A percentile compares a stretch with the other conserved stretches of the same genome.
Conservation (phyloP, 2,329 filamentous ascomycete genomes). For the Aspergillus ochraceus region DNA sequence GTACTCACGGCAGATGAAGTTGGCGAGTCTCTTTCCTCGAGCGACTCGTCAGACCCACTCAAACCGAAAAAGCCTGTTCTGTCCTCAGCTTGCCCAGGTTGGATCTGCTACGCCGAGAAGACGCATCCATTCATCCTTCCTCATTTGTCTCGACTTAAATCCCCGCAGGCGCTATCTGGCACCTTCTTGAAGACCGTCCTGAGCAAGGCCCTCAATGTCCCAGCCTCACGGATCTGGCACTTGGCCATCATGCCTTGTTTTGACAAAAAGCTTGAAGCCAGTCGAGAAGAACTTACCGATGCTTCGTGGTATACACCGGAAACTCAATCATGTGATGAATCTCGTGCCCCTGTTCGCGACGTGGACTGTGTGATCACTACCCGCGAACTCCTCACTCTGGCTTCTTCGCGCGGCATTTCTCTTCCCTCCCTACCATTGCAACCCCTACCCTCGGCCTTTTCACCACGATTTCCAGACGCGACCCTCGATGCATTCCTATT, state of each 20-base stretch:
- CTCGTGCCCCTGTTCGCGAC: constrained; percentile 63
- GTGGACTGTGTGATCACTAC: constrained; percentile 98
- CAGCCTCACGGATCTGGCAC: constrained; percentile 86
- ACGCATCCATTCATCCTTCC: constrained; percentile 92
- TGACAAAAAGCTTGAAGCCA: constrained; percentile 97
- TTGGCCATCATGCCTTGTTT: constrained; percentile 97
- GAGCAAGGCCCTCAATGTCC: constrained; percentile 68
- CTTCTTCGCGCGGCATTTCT: constrained; percentile 73
- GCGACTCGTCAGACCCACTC: constrained; percentile 9
- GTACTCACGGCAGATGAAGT: constrained; percentile 76
- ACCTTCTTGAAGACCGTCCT: constrained; percentile 86
- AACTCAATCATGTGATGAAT: constrained; percentile 30
- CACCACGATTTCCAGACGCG: constrained; percentile 69
- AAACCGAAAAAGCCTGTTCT: constrained; percentile 53
- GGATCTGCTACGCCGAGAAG: constrained; percentile 99
- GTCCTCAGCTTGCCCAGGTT: constrained; percentile 90
- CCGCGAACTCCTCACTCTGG: constrained; percentile 88
- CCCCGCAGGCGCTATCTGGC: constrained; percentile 87
- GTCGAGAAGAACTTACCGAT: constrained; percentile 86
- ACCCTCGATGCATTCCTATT: constrained; percentile 74
- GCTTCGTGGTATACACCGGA: constrained; percentile 60
- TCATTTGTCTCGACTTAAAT: constrained; percentile 88
- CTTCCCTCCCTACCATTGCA: constrained; percentile 70
- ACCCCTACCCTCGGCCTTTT: constrained; percentile 49
- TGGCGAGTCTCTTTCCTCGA: constrained; percentile 38